A percentile compares a stretch with the other conserved stretches of the same genome.
Evolutionary conservation across 768 basidiomycete genomes (phyloP).

Genomic region (Clitopilus passeckerianus): DNA sequence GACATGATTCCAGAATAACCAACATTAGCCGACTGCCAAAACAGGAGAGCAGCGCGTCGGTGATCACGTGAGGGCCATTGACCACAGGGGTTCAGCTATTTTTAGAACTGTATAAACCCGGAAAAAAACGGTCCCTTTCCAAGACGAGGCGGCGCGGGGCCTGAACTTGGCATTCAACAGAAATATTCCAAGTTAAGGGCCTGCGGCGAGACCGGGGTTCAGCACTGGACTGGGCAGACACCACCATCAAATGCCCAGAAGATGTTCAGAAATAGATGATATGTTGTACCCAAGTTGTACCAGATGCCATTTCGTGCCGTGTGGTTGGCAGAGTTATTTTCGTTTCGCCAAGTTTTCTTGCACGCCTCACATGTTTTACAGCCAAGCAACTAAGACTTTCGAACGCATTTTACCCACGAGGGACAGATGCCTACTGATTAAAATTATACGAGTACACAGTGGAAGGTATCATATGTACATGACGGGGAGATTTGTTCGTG

Average conservation of each 20-base stretch:
- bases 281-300: neutral
- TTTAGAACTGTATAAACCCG: neutral
- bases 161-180: neutral
- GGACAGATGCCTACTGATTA: neutral
- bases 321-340: neutral
- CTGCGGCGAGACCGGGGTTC: neutral
- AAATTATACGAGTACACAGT: constrained; percentile 1
- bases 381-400: constrained; percentile 11
- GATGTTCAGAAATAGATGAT: neutral
- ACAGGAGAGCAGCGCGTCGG: neutral
- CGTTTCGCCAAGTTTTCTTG: constrained; percentile 1
- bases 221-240: neutral
- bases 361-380: constrained; percentile 6
- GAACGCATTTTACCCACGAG: constrained; percentile 1
- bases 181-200: neutral
- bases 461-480: neutral
- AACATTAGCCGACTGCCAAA: neutral
- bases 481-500: neutral
- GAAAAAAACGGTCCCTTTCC: neutral
- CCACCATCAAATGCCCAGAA: neutral
- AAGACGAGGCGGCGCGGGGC: neutral
- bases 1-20: neutral
- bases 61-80: neutral
- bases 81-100: neutral
- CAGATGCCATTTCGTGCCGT: neutral